Base-by-base conservation (phyloP, 2,329 filamentous ascomycete genomes). In the Domatiomyces globalis region DNA sequence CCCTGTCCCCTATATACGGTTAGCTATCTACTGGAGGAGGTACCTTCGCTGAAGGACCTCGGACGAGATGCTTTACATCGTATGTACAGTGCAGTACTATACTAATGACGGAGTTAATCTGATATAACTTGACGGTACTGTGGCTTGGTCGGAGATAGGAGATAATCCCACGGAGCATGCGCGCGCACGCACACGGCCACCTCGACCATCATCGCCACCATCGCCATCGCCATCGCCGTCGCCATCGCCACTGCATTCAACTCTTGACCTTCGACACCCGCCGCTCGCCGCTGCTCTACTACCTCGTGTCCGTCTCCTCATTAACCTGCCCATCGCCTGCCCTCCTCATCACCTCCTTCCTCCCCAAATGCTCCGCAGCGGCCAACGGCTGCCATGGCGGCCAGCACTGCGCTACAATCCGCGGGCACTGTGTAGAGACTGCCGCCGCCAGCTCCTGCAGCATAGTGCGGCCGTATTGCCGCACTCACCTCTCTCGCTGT, bases 321-420 rank as follows among this genome's bases (percentile, higher is more conserved):
- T 25, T 6, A 6, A 25, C 22, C 22, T 6, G 3, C 22, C 6
- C 22, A 25, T 6, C 6, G 22, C 22, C 22, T n/a, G 22, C 22
- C 22, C 9, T 39, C 33, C 33, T 15, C 33, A 39, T 15, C 9
- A 15, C 10, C 5, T 10, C 15, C 33, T 15, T 5, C 4, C 33
- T 5, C 29, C 29, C 8, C 29, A 5, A 15, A 39, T 39, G 33
- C 33, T 39, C 33, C 33, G 33, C 33, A 39, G 79, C 71, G 74
- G 77, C 63, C 78, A 79, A 67, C 77, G 75, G 59, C 68, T 82
- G 63, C 77, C 79, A 69, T 84, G 80, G 80, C 77, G 80, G 71
- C 70, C 72, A 67, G 78, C 77, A 61, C 71, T 79, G 63, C 73
- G 72, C 58, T 70, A 71, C 60, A 70, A 72, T 54, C 69, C 70